Conservation (phyloP, 1,284 basidiomycete species). For the Mrakiaceae sp. region DNA sequence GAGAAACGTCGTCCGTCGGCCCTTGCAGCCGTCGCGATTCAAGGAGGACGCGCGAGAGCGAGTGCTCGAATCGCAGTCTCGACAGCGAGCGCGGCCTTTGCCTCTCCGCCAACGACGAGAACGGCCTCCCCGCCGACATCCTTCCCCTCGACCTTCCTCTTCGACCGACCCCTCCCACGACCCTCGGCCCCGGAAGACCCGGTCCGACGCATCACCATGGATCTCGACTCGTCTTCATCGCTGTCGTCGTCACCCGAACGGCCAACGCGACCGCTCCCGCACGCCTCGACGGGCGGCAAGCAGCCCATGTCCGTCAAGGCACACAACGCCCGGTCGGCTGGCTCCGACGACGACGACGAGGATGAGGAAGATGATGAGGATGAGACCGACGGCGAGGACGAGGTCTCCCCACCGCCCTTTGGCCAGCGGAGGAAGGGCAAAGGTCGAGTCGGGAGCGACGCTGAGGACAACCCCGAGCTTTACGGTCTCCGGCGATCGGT, state of each 20-base stretch:
- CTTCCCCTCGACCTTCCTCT: background rate
- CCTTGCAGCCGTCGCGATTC: background rate
- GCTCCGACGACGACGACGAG: slow-evolving; percentile 4
- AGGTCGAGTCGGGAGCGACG: slow-evolving; percentile 5
- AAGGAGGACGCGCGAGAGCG: background rate
- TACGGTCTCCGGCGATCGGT: slow-evolving; percentile 35
- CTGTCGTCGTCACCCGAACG: no score
- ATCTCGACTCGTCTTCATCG: no score
- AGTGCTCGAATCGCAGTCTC: background rate
- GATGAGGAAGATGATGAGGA: slow-evolving; percentile 5
- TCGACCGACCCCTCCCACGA: background rate
- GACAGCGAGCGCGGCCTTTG: background rate
- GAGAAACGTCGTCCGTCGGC: background rate
- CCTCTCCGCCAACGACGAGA: background rate
- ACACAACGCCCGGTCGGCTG: background rate
- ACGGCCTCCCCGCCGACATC: background rate
- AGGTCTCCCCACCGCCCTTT: background rate
- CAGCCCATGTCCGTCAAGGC: background rate
- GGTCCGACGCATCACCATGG: no score
- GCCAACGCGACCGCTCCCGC: background rate
- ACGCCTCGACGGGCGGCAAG: slow-evolving; percentile 2
- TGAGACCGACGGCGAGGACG: slow-evolving; percentile 11
- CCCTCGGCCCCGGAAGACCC: background rate
- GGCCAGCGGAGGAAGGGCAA: slow-evolving; percentile 3
- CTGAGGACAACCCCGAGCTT: slow-evolving; percentile 28